phyloP scores from a whole-genome alignment of 495 filamentous ascomycete genomes.

The Penicilliopsis zonata region DNA sequence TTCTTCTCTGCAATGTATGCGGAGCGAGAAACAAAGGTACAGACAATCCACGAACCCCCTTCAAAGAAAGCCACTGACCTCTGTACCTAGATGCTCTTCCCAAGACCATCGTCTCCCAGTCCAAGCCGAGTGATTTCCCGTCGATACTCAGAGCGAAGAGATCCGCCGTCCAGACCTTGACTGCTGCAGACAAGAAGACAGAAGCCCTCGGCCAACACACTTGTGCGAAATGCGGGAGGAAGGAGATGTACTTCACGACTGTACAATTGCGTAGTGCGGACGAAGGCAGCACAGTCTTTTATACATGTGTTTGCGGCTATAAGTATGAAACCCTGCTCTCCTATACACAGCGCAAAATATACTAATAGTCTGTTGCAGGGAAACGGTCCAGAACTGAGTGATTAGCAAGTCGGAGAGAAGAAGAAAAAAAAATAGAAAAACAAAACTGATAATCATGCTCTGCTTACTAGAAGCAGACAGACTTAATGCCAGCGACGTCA shows the following conservation, averaged over 20 bases:
- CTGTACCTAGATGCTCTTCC: slow-evolving; percentile 55
- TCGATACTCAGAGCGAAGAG: slow-evolving; percentile 73
- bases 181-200: slow-evolving; percentile 64
- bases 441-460: no score
- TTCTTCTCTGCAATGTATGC: slow-evolving; percentile 74
- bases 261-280: slow-evolving; percentile 86
- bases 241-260: slow-evolving; percentile 74
- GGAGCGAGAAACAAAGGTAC: slow-evolving; percentile 71
- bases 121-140: slow-evolving; percentile 78
- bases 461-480: no score
- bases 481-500: no score
- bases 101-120: slow-evolving; percentile 69
- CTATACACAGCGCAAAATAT: slow-evolving; percentile 8
- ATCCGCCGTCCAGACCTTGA: slow-evolving; percentile 75
- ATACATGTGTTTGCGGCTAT: slow-evolving; percentile 72
- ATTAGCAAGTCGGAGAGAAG: no score
- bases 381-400: slow-evolving; percentile 31
- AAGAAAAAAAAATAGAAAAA: slow-evolving; percentile 6
- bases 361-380: slow-evolving; percentile 18
- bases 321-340: slow-evolving; percentile 44
- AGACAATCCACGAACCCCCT: slow-evolving; percentile 1
- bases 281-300: slow-evolving; percentile 88
- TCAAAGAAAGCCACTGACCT: no score
- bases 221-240: slow-evolving; percentile 70
- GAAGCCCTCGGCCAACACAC: slow-evolving; percentile 58